A percentile compares a stretch with the other conserved stretches of the same genome.
Evolutionary conservation across 257 asterid genomes (phyloP).

Genomic region (Prunella vulgaris): DNA sequence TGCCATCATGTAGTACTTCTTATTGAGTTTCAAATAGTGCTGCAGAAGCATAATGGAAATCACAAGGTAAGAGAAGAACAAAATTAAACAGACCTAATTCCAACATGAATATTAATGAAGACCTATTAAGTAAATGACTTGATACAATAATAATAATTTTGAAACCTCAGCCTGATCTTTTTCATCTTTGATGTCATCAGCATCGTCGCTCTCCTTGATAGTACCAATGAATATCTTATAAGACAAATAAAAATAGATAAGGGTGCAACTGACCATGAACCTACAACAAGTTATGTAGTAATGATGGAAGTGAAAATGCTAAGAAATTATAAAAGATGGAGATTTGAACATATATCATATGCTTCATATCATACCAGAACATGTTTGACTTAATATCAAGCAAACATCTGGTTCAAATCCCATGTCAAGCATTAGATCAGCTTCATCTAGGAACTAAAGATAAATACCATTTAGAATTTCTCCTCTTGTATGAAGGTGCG

Average conservation of each 20-base stretch:
- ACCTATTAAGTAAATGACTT: constrained; percentile 8
- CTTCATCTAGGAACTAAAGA: constrained; percentile 92
- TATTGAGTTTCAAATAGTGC: constrained; percentile 99
- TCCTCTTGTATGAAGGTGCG: neutral
- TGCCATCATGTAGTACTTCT: constrained; percentile 97
- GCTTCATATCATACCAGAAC: constrained; percentile 55
- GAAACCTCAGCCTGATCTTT: constrained; percentile 97
- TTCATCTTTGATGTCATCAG: constrained; percentile 72
- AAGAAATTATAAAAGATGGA: neutral
- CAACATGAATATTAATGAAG: constrained; percentile 10
- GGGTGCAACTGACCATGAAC: neutral
- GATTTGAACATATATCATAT: constrained; percentile 3
- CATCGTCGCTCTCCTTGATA: constrained; percentile 61
- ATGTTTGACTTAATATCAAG: constrained; percentile 76
- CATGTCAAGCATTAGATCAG: constrained; percentile 99
- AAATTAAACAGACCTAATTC: neutral
- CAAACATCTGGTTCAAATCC: constrained; percentile 99
- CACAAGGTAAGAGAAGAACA: constrained; percentile 18
- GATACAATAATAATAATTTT: constrained; percentile 11
- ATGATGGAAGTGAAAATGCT: neutral
- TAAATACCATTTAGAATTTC: constrained; percentile 13
- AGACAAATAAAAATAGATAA: neutral
- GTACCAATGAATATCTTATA: constrained; percentile 10
- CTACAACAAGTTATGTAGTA: neutral
- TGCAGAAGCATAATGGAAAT: constrained; percentile 44